A percentile compares a stretch with the other conserved stretches of the same genome.
phyloP scores from a whole-genome alignment of 805 yeast genomes.

The Saturnispora mendoncae region DNA sequence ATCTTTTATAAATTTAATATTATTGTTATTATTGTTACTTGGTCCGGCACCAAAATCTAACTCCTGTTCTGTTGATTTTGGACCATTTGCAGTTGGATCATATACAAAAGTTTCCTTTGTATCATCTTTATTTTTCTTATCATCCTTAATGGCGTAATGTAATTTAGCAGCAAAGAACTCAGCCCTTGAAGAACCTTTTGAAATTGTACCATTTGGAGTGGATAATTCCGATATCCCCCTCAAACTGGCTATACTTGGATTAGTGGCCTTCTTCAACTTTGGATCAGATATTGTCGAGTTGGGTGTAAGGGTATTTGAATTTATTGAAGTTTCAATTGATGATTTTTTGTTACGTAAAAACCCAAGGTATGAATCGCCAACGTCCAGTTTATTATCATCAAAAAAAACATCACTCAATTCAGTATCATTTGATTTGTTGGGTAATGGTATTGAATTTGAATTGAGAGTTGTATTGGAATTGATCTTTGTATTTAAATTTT shows the following conservation, averaged over 20 bases:
- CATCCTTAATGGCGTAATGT: conserved; percentile 91
- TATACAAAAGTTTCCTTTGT: conserved; percentile 96
- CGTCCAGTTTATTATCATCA: conserved; percentile 1
- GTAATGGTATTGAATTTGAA: neutral
- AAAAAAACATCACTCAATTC: neutral
- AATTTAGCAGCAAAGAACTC: conserved; percentile 92
- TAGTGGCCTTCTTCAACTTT: conserved; percentile 15
- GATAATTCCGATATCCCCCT: conserved; percentile 21
- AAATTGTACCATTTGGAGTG: conserved; percentile 26
- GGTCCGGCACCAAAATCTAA: conserved; percentile 6
- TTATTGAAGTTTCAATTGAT: neutral
- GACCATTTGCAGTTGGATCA: conserved; percentile 39
- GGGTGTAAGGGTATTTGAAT: neutral
- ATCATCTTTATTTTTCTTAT: conserved; percentile 58
- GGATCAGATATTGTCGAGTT: conserved; percentile 7
- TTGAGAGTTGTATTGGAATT: neutral
- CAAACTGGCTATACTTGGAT: conserved; percentile 23
- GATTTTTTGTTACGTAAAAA: conserved; percentile 7
- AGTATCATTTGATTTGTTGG: neutral
- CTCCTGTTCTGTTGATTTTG: conserved; percentile 4
- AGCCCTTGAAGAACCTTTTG: conserved; percentile 59
- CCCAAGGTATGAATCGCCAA: conserved; percentile 7
- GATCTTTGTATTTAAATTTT: too few relatives aligned
- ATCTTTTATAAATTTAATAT: neutral
- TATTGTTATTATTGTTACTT: too few relatives aligned